A percentile compares a stretch with the other conserved stretches of the same genome.
Conservation (phyloP, 441 rosid genomes). For the Gossypium lobatum region DNA sequence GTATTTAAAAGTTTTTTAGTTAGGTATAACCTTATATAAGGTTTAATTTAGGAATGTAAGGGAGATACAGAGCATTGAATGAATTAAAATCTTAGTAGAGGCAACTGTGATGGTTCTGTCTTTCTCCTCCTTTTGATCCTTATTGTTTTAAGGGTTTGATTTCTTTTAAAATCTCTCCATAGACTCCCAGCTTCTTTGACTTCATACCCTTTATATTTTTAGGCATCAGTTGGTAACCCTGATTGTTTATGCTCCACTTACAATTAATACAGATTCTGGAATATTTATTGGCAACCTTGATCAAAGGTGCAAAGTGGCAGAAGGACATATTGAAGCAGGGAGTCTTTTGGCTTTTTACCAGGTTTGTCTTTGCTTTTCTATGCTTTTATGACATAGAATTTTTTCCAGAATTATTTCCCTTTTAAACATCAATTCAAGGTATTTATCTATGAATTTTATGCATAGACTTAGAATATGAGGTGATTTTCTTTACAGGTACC, state of each 20-base stretch:
- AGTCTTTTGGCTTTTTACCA: constrained; percentile 82
- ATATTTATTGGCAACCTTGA: constrained; percentile 39
- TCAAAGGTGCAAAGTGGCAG: constrained; percentile 63
- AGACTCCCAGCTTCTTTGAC: background rate
- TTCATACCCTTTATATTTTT: background rate
- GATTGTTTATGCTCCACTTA: background rate
- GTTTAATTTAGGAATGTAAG: background rate
- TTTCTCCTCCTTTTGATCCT: background rate
- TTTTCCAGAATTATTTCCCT: background rate
- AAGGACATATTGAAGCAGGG: constrained; percentile 91
- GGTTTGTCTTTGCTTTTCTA: constrained; percentile 36
- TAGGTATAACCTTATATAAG: background rate
- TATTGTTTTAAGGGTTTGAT: background rate
- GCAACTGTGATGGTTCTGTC: background rate
- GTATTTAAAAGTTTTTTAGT: background rate
- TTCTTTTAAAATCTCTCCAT: background rate
- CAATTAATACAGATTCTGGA: constrained; percentile 38
- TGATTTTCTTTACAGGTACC: constrained; percentile 60
- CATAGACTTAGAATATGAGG: constrained; percentile 11
- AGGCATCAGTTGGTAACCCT: background rate
- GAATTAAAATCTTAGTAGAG: background rate
- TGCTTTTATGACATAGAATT: background rate
- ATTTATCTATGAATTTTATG: background rate
- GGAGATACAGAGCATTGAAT: background rate
- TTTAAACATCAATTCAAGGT: constrained; percentile 1